Evolutionary conservation across 2,329 filamentous ascomycete genomes (phyloP).

Genomic region (Colletotrichum eremochloae): DNA sequence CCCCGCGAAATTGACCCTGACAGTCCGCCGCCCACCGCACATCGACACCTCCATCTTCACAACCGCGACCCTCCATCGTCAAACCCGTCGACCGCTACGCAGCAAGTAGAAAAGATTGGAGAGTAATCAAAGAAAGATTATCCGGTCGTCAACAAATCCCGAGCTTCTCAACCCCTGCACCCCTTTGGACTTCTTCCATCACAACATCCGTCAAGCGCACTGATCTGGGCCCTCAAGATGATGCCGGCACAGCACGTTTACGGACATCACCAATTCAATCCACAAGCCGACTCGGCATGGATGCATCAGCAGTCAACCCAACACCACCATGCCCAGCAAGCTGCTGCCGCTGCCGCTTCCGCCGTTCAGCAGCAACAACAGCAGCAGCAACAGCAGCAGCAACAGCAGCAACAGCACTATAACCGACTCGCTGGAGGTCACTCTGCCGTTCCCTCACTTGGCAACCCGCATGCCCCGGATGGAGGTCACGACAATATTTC

Average conservation of each 20-base stretch:
- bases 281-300: slow-evolving; percentile 74
- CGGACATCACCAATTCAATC: slow-evolving; percentile 76
- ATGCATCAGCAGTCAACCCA: slow-evolving; percentile 75
- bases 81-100: background rate
- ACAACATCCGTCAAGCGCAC: background rate
- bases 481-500: slow-evolving; percentile 76
- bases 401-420: slow-evolving; percentile 71
- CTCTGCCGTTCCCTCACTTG: slow-evolving; percentile 62
- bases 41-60: background rate
- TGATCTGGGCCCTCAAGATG: slow-evolving; percentile 59
- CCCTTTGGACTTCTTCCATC: slow-evolving; percentile 1
- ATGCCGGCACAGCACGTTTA: slow-evolving; percentile 75
- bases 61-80: background rate
- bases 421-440: slow-evolving; percentile 78
- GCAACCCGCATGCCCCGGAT: slow-evolving; percentile 66
- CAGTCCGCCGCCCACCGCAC: slow-evolving; percentile 6
- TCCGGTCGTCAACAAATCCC: background rate
- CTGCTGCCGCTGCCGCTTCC: slow-evolving; percentile 66
- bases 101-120: background rate
- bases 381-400: slow-evolving; percentile 65
- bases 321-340: slow-evolving; percentile 68
- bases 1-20: slow-evolving; percentile 21
- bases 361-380: slow-evolving; percentile 64
- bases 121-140: background rate
- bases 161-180: background rate